Evolutionary conservation across 148 eudicot genomes (phyloP).

Genomic region (Cornus kousa): DNA sequence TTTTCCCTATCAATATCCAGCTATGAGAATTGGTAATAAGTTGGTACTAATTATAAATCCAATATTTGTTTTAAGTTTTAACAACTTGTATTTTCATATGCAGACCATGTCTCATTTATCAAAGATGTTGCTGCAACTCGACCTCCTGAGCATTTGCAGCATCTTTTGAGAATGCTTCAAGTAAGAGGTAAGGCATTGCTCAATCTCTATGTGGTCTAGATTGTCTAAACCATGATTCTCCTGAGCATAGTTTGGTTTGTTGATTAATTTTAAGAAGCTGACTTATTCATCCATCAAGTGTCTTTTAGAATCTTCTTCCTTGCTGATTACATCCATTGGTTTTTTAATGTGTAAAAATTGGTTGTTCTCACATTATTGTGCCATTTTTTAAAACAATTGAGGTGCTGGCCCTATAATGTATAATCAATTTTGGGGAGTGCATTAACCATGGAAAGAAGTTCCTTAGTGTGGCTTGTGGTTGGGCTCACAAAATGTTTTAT

Average conservation of each 20-base stretch:
- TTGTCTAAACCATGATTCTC: not conserved
- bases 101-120: conserved; percentile 79
- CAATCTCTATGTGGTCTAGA: not conserved
- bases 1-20: no score
- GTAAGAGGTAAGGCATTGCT: conserved; percentile 58
- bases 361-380: not conserved
- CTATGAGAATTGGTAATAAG: not conserved
- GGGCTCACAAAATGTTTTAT: not conserved
- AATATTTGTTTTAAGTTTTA: not conserved
- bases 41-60: not conserved
- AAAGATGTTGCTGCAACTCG: conserved; percentile 78
- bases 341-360: not conserved
- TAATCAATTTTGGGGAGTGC: not conserved
- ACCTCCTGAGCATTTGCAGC: conserved; percentile 74
- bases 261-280: not conserved
- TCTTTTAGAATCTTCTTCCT: not conserved
- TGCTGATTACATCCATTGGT: not conserved
- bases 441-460: not conserved
- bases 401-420: not conserved
- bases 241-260: not conserved
- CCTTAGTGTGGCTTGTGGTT: not conserved
- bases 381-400: not conserved
- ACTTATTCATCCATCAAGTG: not conserved
- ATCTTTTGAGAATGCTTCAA: conserved; percentile 73
- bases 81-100: conserved; percentile 14